Conservation (phyloP, 2,329 filamentous ascomycete species). For the Epichloe elymi region DNA sequence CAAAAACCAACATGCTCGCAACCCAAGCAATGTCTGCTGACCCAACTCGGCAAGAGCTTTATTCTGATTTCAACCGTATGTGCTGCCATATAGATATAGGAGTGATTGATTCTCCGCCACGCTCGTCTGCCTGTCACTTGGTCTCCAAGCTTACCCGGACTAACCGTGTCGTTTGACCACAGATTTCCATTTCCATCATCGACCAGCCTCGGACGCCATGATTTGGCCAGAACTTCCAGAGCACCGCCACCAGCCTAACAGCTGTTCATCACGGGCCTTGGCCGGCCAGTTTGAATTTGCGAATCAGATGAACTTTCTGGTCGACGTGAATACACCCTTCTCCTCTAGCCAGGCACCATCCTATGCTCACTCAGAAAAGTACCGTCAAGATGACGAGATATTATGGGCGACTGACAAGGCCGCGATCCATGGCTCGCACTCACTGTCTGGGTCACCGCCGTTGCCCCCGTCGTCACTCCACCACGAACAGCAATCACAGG, state of each 20-base stretch:
- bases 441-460: neutral
- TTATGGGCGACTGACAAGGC: neutral
- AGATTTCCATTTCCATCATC: neutral
- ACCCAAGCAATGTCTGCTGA: slow-evolving; percentile 3
- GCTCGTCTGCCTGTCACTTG: no score
- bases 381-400: neutral
- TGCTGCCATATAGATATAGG: neutral
- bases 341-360: neutral
- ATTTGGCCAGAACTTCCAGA: neutral
- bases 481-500: neutral
- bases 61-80: neutral
- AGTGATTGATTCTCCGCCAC: no score
- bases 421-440: neutral
- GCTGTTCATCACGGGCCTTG: neutral
- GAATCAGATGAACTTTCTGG: neutral
- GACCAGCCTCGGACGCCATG: neutral
- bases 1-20: neutral
- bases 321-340: neutral
- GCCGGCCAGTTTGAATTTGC: neutral
- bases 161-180: no score
- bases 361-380: neutral
- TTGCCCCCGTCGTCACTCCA: neutral
- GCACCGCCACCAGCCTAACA: neutral
- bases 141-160: no score
- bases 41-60: neutral